Evolutionary conservation across 2,329 filamentous ascomycete genomes (phyloP), one percentile per base, ranked within the genome.

Genomic region (Celoporthe dispersa): DNA sequence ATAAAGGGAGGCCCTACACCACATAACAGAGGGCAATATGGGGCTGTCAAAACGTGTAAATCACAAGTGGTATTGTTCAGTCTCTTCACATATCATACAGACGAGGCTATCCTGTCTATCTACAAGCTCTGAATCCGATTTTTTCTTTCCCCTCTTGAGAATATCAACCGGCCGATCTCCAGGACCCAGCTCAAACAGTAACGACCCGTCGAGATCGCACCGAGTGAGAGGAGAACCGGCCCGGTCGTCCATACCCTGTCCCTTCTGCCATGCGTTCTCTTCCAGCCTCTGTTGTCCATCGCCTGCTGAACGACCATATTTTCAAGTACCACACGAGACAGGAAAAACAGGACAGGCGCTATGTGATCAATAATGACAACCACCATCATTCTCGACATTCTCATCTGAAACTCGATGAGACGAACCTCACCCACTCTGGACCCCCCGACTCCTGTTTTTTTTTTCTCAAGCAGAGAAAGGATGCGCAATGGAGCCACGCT

Each of bases 201-300:
- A 63, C 33, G 6, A 35, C 11, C 59, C 39, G 19, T 66, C n/a
- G 35, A 66, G 53, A 28, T 16, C n/a, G 53, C 35, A 44, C 16
- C 57, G 39, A 41, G n/a, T 41, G 39, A 69, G 39, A 71, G 67
- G 64, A 69, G 70, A 71, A 67, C 67, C 61, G 64, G 67, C 70
- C 70, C 70, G 55, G 67, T 69, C 67, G 62, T 69, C 69, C 70
- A 69, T 71, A 69, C 70, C 70, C 64, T 67, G 48, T 69, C 35
- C 37, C n/a, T 33, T 59, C 25, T 39, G 35, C 67, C 51, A 44
- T 1, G 37, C 25, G 35, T 61, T 61, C 25, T 14, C 35, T n/a
- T 22, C 35, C 53, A 37, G 6, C 14, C 28, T 41, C 25, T 35
- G 14, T 7, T 3, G 12, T 25, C 28, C 41, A 33, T 35, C 28